A percentile compares a stretch with the other conserved stretches of the same genome.
These are phyloP conservation scores for Hansenula sp. DNA, from an alignment of 1,139 yeast species.

Conservation along the genomic window DNA sequence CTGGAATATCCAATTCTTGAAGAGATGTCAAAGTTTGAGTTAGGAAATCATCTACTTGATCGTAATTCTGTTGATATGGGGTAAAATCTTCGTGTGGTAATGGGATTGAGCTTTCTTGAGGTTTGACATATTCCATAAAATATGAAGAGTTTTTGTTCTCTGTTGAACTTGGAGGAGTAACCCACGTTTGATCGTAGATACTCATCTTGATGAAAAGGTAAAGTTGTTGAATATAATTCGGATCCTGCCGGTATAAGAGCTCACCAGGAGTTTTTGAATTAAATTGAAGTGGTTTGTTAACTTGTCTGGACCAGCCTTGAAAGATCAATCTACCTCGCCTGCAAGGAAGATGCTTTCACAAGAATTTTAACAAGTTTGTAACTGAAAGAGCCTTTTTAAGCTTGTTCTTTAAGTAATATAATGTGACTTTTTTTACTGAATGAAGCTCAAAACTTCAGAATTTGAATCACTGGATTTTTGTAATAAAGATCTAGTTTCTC, in stretches of 20 bases:
- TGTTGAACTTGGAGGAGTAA: constrained; percentile 4
- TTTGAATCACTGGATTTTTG: background rate
- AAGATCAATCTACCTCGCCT: constrained; percentile 8
- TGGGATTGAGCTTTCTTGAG: constrained; percentile 7
- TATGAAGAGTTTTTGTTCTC: background rate
- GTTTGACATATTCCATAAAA: background rate
- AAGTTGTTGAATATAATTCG: background rate
- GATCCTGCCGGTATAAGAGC: background rate
- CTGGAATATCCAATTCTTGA: constrained; percentile 24
- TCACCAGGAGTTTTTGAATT: constrained; percentile 1
- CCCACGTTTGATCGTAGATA: constrained; percentile 8
- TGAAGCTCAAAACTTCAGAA: background rate
- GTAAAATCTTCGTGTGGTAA: constrained; percentile 14
- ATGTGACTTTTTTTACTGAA: background rate
- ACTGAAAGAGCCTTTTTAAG: background rate
- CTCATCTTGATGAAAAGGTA: constrained; percentile 3
- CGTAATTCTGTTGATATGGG: constrained; percentile 8
- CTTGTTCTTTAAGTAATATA: background rate
- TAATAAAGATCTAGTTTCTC: background rate
- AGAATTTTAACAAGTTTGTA: background rate
- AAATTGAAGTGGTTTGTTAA: background rate
- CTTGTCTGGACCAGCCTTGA: constrained; percentile 12
- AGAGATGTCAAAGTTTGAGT: constrained; percentile 20
- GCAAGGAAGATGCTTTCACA: constrained; percentile 9
- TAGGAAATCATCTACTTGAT: constrained; percentile 21